These are phyloP conservation scores for Nelumbo lutea DNA, from an alignment of 164 flowering plant species.

Conservation along the genomic window DNA sequence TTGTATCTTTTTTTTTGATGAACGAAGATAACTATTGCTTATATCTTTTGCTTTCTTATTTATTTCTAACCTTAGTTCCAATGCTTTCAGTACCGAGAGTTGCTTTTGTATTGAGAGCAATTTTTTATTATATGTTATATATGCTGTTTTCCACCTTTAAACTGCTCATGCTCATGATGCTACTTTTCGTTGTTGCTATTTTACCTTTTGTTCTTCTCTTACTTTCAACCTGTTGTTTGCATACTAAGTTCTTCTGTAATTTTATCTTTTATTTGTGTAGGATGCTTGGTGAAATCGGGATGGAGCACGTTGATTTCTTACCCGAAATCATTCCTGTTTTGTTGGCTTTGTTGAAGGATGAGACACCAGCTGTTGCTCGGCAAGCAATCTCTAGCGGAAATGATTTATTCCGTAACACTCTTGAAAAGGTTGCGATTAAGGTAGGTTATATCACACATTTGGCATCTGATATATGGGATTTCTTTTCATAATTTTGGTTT, in stretches of 20 bases:
- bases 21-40: no score
- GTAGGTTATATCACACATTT: slow-evolving; percentile 23
- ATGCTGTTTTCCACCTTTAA: not conserved
- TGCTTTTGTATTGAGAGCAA: no score
- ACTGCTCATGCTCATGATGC: not conserved
- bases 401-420: slow-evolving; percentile 48
- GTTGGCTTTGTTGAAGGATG: slow-evolving; percentile 52
- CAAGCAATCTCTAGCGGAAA: slow-evolving; percentile 67
- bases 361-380: slow-evolving; percentile 81
- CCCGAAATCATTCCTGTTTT: slow-evolving; percentile 74
- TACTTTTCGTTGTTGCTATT: not conserved
- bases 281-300: slow-evolving; percentile 79
- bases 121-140: no score
- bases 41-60: no score
- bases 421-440: slow-evolving; percentile 72
- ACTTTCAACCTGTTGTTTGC: not conserved
- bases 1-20: no score
- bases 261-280: slow-evolving; percentile 26
- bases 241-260: not conserved
- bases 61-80: no score
- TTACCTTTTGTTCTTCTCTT: not conserved
- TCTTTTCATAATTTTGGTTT: no score
- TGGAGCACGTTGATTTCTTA: slow-evolving; percentile 48
- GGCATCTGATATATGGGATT: not conserved
- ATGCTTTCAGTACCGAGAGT: no score